Base-by-base conservation (phyloP, 1,284 basidiomycete genomes). In the Limonomyces culmigenus region DNA sequence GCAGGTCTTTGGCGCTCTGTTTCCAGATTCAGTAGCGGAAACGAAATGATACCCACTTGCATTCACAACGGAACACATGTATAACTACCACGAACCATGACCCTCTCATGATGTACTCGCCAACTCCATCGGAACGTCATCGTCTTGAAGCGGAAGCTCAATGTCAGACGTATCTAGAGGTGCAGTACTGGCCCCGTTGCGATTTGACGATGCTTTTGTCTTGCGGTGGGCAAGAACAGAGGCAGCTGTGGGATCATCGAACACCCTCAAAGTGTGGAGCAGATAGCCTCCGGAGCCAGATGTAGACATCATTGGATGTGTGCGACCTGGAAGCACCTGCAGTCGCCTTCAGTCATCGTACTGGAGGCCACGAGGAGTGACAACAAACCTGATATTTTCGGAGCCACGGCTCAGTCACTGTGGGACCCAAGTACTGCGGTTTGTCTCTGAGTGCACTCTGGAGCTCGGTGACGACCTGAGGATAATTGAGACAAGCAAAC, bases 291-390 rank as follows among this genome's bases (percentile, higher is more conserved):
- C 91, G 2, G 81, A 80, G 2, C 85, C 87, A 13, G 85, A 81
- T 34, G 79, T 87, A 40, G 67, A 79, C 95, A 99, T 98, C 46
- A 74, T 76, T 1, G 95, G 95, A 59, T 99, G 95, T 30, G 88
- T 95, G 21, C 95, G 70, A 12, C 93, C 93, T 17, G 93, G 93
- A 14, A 99, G 63, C 8, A 92, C 81, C 65, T 70, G 38, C 14
- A 18, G 19, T 8, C 10, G 10, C 25, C n/a, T 19, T 11, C 17
- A 34, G n/a, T 13, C 17, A 19, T 8, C 37, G 32, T 19, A 15
- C 35, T 20, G 31, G 10, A 12, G n/a, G 19, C 15, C 6, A 16
- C 8, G 23, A 13, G 14, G 8, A 34, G 1, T 16, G 10, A 13
- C 2, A 33, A 25, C 21, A 40, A 20, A 74, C 73, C 54, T 97